These are phyloP conservation scores for Malassezia cuniculi DNA, from an alignment of 1,284 basidiomycete genomes.

Conservation along the genomic window DNA sequence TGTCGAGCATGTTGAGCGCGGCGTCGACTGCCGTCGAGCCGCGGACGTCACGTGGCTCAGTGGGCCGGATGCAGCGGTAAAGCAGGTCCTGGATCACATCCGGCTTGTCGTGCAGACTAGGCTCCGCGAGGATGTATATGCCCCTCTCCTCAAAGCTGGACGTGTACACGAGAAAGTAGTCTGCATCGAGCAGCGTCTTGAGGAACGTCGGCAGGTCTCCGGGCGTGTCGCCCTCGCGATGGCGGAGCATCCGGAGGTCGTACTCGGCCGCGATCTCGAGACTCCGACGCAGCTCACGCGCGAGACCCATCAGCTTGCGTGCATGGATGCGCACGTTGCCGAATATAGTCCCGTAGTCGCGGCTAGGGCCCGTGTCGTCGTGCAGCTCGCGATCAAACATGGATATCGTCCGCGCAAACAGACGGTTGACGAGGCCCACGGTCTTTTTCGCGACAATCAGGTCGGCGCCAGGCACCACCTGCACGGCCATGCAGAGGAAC, in stretches of 20 bases:
- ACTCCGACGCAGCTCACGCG: constrained; percentile 52
- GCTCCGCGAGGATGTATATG: constrained; percentile 81
- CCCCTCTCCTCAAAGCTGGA: constrained; percentile 76
- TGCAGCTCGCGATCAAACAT: constrained; percentile 88
- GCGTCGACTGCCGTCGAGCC: neutral
- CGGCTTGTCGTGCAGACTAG: constrained; percentile 67
- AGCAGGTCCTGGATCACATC: constrained; percentile 69
- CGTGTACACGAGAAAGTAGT: constrained; percentile 91
- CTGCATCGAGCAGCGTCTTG: constrained; percentile 64
- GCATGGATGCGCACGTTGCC: constrained; percentile 85
- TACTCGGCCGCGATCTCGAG: constrained; percentile 96
- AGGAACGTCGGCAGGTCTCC: constrained; percentile 65
- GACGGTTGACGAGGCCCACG: constrained; percentile 39
- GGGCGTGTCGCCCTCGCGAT: constrained; percentile 1
- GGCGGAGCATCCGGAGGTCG: constrained; percentile 55
- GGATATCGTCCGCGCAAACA: constrained; percentile 61
- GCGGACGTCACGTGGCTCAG: neutral
- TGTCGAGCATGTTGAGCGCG: neutral
- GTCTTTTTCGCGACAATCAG: constrained; percentile 60
- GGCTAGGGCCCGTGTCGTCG: constrained; percentile 29
- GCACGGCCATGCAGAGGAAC: constrained; percentile 82
- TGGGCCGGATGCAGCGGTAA: constrained; percentile 55
- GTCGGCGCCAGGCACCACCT: constrained; percentile 77
- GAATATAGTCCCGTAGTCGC: constrained; percentile 62
- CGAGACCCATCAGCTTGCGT: constrained; percentile 80